Evolutionary conservation across 1,284 basidiomycete species (phyloP), one percentile per base, ranked within the genome.

Genomic region (Cryptococcus floricola): DNA sequence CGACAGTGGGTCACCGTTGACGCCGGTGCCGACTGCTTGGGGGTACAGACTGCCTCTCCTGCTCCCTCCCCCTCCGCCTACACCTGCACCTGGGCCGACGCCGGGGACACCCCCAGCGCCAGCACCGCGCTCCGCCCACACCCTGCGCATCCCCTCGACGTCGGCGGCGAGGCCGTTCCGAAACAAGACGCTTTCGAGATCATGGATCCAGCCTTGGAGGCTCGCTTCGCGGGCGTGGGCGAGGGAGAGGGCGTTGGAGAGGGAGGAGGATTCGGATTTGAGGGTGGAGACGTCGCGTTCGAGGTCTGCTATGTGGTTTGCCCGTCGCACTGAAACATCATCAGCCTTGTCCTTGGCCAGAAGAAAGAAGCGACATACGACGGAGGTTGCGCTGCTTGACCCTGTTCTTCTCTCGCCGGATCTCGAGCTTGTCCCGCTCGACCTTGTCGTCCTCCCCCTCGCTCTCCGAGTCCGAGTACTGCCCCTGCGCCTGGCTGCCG

Each of bases 261-360:
- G 57, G 10, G 63, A 54, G 27, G 63, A 58, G 25, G 60, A 45
- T 37, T 65, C 59, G 31, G 54, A 43, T 18, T 59, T 57, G 10
- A 68, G 46, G 18, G 39, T 47, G 3, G 60, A 28, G 16, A 70
- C 60, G 41, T 59, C 65, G 19, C 54, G 48, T 56, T 72, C 70
- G 13, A 74, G 62, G 19, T 67, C 63, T 14, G 66, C 60, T 53
- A 74, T 67, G 46, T 74, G 72, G 48, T 69, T 71, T 46, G 68
- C 68, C 14, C 72, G 66, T 34, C 72, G 68, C 31, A 63, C 72
- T 74, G 55, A 14, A 7, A 13, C 6, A 27, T 16, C 1, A 23
- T 46, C 41, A 56, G 49, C 39, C 9, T 47, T 16, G 19, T 1
- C 19, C 19, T 19, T 9, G 34, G 12, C 31, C 34, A 39, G 23